Percentiles rank a stretch among this genome's conserved stretches.
phyloP scores from a whole-genome alignment of 257 asterid genomes.

The Cruciata laevipes region DNA sequence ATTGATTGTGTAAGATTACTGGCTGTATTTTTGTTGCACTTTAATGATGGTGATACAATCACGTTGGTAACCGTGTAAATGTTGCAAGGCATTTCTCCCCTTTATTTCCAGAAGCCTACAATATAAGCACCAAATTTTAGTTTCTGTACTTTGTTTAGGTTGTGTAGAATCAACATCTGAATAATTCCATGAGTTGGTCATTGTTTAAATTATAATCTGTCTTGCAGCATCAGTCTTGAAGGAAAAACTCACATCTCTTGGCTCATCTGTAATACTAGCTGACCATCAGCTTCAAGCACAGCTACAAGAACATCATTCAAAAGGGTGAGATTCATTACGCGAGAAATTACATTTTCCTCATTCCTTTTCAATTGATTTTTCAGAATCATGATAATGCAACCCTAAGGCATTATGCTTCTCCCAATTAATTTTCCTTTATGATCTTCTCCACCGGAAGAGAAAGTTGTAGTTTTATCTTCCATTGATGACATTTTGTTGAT shows the following conservation, averaged over 20 bases:
- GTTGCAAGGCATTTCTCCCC: neutral
- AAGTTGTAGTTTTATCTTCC: neutral
- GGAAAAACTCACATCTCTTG: constrained; percentile 93
- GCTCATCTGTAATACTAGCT: constrained; percentile 98
- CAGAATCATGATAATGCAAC: too few species aligned
- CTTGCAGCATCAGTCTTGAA: constrained; percentile 86
- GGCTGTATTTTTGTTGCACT: neutral
- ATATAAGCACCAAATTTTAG: neutral
- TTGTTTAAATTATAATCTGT: neutral
- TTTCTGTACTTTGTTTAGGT: neutral
- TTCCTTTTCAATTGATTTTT: too few species aligned
- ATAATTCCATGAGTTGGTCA: neutral
- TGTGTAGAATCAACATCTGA: neutral
- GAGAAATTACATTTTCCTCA: neutral
- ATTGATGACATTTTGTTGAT: constrained; percentile 24
- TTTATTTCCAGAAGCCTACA: neutral
- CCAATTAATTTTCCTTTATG: neutral
- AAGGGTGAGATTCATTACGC: constrained; percentile 59
- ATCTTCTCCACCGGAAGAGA: neutral
- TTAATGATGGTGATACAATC: neutral
- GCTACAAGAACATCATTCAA: constrained; percentile 86
- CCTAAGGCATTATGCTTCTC: too few species aligned
- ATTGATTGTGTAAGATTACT: too few species aligned
- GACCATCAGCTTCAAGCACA: constrained; percentile 98
- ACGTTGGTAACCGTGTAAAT: neutral